Evolutionary conservation across 805 yeast species (phyloP).

Genomic region (Schwanniomyces occidentalis): DNA sequence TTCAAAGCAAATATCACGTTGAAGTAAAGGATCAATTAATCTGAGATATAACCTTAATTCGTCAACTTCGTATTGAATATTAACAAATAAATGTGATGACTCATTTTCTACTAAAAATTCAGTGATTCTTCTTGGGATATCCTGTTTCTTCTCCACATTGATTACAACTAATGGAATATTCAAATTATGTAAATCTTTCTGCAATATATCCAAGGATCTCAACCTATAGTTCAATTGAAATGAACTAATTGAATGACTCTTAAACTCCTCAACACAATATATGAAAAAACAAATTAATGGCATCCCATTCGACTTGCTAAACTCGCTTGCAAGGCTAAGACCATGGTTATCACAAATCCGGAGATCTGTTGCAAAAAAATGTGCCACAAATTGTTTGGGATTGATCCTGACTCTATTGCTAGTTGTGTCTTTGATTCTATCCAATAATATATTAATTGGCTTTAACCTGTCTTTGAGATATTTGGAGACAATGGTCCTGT

Average conservation of each 20-base stretch:
- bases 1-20: constrained; percentile 18
- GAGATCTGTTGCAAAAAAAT: constrained; percentile 50
- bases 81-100: constrained; percentile 30
- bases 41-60: constrained; percentile 34
- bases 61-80: constrained; percentile 46
- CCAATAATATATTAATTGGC: constrained; percentile 23
- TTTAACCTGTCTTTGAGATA: constrained; percentile 31
- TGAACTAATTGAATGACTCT: constrained; percentile 44
- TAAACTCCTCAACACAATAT: constrained; percentile 39
- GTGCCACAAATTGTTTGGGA: constrained; percentile 31
- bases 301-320: constrained; percentile 25
- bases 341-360: constrained; percentile 46
- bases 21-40: constrained; percentile 14
- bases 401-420: constrained; percentile 7
- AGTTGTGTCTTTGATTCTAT: constrained; percentile 10
- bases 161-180: constrained; percentile 44
- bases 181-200: constrained; percentile 25
- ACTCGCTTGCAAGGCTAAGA: constrained; percentile 33
- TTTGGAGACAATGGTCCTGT: constrained; percentile 12
- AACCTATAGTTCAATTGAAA: constrained; percentile 42
- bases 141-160: constrained; percentile 32
- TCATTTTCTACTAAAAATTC: constrained; percentile 25
- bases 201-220: constrained; percentile 31
- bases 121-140: constrained; percentile 21
- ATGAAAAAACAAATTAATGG: constrained; percentile 44